phyloP scores from a whole-genome alignment of 1,284 basidiomycete genomes.

The Trichosporon coremiiforme region DNA sequence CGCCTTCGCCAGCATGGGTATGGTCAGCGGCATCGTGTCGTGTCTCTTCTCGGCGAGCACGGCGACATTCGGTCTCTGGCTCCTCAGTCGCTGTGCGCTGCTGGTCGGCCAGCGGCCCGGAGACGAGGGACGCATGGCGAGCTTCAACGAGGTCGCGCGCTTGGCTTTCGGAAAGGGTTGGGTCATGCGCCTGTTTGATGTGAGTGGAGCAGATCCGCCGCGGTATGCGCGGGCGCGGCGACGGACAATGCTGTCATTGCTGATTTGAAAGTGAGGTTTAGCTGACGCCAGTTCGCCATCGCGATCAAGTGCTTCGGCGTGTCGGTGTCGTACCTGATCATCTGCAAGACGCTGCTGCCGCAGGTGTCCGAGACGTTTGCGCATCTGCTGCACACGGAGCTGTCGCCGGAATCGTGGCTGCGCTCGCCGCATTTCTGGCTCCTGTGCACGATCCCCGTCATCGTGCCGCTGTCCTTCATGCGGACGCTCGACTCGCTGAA shows the following conservation, averaged over 20 bases:
- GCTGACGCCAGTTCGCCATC: slow-evolving; percentile 73
- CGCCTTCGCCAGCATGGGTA: slow-evolving; percentile 80
- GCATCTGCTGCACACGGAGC: slow-evolving; percentile 64
- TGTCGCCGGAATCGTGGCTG: slow-evolving; percentile 63
- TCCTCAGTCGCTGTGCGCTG: slow-evolving; percentile 84
- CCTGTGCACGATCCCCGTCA: slow-evolving; percentile 73
- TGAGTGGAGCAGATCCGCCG: slow-evolving; percentile 33
- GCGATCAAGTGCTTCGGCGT: slow-evolving; percentile 97
- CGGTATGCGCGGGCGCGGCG: background rate
- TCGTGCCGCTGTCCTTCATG: slow-evolving; percentile 86
- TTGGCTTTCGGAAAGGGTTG: slow-evolving; percentile 68
- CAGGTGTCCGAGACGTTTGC: slow-evolving; percentile 85
- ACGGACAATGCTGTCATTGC: background rate
- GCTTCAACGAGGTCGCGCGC: slow-evolving; percentile 82
- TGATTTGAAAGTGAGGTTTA: background rate
- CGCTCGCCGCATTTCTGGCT: slow-evolving; percentile 83
- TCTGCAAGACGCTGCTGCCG: slow-evolving; percentile 88
- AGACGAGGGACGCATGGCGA: slow-evolving; percentile 64
- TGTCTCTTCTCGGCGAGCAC: slow-evolving; percentile 82
- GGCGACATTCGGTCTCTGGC: slow-evolving; percentile 83
- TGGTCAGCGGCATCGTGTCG: slow-evolving; percentile 83
- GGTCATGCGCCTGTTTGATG: slow-evolving; percentile 53
- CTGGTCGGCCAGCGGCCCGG: slow-evolving; percentile 60
- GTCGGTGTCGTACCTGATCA: slow-evolving; percentile 91
- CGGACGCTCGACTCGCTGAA: slow-evolving; percentile 69